Evolutionary conservation across 495 filamentous ascomycete species (phyloP).

Genomic region (Neurospora tetraspora): DNA sequence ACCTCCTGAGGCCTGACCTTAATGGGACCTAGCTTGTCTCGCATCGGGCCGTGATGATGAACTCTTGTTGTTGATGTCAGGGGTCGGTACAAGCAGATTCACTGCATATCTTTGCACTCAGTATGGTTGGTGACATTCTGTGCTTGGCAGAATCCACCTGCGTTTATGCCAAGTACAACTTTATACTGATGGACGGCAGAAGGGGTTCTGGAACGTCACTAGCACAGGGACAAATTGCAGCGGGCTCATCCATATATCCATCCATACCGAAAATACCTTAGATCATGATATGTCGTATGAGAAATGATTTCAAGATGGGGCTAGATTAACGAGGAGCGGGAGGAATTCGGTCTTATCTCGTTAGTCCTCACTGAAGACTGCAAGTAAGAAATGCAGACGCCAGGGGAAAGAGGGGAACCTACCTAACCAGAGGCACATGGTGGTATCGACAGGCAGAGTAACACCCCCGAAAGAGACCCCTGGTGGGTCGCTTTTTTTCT

Average conservation of each 20-base stretch:
- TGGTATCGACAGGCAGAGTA: neutral
- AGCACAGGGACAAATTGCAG: neutral
- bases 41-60: neutral
- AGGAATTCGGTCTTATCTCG: neutral
- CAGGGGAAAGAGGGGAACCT: neutral
- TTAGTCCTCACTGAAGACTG: too few species aligned
- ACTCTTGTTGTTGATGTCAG: neutral
- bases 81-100: neutral
- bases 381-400: neutral
- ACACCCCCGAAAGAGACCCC: neutral
- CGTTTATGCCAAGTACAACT: neutral
- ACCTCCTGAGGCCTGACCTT: neutral
- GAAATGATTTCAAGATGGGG: neutral
- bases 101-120: too few species aligned
- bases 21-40: neutral
- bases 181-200: neutral
- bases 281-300: neutral
- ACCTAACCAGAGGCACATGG: neutral
- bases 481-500: neutral
- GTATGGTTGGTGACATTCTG: too few species aligned
- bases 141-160: neutral
- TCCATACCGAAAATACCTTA: neutral
- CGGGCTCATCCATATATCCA: neutral
- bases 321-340: neutral
- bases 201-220: neutral